A percentile compares a stretch with the other conserved stretches of the same genome.
phyloP scores from a whole-genome alignment of 78 protist genomes.

The Protostelium mycophagum region DNA sequence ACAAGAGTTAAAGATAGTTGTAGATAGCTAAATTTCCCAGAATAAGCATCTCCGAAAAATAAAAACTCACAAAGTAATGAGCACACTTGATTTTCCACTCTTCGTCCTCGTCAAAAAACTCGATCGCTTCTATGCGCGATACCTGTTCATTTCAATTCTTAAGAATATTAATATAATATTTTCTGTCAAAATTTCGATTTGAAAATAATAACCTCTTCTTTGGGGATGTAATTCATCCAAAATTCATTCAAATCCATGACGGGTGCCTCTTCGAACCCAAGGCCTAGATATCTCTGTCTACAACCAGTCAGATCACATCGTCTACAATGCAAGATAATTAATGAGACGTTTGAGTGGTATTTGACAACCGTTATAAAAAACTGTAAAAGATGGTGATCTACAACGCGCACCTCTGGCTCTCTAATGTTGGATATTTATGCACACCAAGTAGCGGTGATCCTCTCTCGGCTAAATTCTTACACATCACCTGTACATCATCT shows the following conservation, averaged over 20 bases:
- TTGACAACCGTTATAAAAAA: neutral
- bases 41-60: too few relatives aligned
- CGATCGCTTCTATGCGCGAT: neutral
- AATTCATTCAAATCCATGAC: neutral
- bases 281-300: neutral
- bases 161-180: too few relatives aligned
- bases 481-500: neutral
- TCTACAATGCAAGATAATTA: neutral
- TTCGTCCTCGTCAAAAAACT: conserved; percentile 20
- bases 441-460: neutral
- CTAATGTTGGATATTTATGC: neutral
- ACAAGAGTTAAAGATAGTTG: neutral
- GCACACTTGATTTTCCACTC: conserved; percentile 14
- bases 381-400: too few relatives aligned
- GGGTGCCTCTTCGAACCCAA: neutral
- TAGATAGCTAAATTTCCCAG: too few relatives aligned
- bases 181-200: neutral
- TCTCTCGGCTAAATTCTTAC: neutral
- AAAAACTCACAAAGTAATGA: conserved; percentile 8
- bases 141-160: too few relatives aligned
- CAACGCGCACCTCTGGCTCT: neutral
- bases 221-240: neutral
- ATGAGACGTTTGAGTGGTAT: too few relatives aligned
- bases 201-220: neutral
- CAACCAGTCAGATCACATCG: neutral